Percentiles rank a stretch among this genome's conserved stretches.
Evolutionary conservation across 768 basidiomycete genomes (phyloP).

Genomic region (Chalciporus sphaerocephalus): DNA sequence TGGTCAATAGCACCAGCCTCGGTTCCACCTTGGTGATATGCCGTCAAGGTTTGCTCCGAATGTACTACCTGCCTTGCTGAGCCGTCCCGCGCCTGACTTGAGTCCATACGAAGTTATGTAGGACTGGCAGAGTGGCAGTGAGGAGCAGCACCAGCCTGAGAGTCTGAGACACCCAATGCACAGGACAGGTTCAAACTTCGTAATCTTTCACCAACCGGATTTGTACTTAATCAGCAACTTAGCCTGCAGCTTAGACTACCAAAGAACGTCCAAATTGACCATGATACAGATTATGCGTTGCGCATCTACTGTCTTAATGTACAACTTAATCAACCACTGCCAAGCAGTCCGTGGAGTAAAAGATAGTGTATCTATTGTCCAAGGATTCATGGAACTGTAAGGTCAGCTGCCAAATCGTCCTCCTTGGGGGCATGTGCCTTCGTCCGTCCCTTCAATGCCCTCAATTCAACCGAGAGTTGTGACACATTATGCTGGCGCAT

Average conservation of each 20-base stretch:
- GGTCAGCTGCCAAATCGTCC: background rate
- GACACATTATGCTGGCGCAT: slow-evolving; percentile 19
- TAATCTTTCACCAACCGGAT: no score
- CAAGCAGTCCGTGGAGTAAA: slow-evolving; percentile 8
- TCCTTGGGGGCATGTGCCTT: background rate
- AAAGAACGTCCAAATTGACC: slow-evolving; percentile 1
- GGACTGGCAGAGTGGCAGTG: background rate
- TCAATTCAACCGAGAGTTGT: slow-evolving; percentile 7
- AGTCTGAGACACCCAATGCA: no score
- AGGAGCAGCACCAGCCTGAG: background rate
- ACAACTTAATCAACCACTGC: slow-evolving; percentile 10
- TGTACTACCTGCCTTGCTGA: slow-evolving; percentile 7
- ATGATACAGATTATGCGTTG: slow-evolving; percentile 8
- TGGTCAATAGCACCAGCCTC: slow-evolving; percentile 6
- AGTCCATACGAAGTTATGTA: slow-evolving; percentile 18
- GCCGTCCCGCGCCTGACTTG: slow-evolving; percentile 6
- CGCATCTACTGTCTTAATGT: slow-evolving; percentile 10
- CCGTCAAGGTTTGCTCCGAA: slow-evolving; percentile 13
- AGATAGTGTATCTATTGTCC: slow-evolving; percentile 5
- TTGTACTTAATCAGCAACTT: background rate
- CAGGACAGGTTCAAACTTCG: no score
- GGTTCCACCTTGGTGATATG: slow-evolving; percentile 12
- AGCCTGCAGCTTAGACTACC: slow-evolving; percentile 1
- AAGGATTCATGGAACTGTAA: slow-evolving; percentile 4
- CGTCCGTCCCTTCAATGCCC: slow-evolving; percentile 1